Evolutionary conservation across 108 stramenopile species (phyloP), one percentile per base, ranked within the genome.

Genomic region (Pelagomonas calceolata): DNA sequence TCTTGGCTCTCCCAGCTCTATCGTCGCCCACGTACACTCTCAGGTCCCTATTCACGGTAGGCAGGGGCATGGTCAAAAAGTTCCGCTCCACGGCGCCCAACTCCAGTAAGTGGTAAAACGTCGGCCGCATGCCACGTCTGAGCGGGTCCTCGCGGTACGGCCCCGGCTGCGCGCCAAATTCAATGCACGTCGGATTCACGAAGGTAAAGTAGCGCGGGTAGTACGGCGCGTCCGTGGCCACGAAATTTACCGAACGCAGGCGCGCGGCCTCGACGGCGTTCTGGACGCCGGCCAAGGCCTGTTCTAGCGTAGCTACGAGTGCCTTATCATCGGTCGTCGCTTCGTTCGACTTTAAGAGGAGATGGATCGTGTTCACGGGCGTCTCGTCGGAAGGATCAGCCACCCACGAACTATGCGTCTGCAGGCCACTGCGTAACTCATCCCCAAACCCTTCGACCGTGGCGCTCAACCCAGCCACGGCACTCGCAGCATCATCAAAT

Each of bases 51-150:
- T 92, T 92, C 70, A 97, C 84, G 46, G 94, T 87, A 60, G 86
- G 84, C 43, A 95, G 81, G 33, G 92, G 89, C 74, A 91, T 87
- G 43, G 95, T 80, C 65, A 87, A 74, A 74, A 85, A 93, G 85
- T 93, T 94, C n/a, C 86, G 68, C 44, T 68, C 74, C 30, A 95
- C 84, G 30, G 93, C 86, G 32, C 73, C 67, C 31, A 97, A 86
- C 78, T 97, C 96, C 33, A 97, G 82, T 32, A 94, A 78, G 69
- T 97, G 92, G 81, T 91, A 91, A 86, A 94, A 94, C 14, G 96
- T 95, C 26, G 96, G 93, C 34, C 96, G 86, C 96, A 97, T 95
- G 82, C 94, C 90, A 43, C 96, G 88, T 34, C 93, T 84, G 64
- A 94, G 82, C 66, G 91, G 91, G 68, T 95, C 92, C 75, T 96